phyloP scores from a whole-genome alignment of 148 eudicot genomes.

The Dysphania ambrosioides region DNA sequence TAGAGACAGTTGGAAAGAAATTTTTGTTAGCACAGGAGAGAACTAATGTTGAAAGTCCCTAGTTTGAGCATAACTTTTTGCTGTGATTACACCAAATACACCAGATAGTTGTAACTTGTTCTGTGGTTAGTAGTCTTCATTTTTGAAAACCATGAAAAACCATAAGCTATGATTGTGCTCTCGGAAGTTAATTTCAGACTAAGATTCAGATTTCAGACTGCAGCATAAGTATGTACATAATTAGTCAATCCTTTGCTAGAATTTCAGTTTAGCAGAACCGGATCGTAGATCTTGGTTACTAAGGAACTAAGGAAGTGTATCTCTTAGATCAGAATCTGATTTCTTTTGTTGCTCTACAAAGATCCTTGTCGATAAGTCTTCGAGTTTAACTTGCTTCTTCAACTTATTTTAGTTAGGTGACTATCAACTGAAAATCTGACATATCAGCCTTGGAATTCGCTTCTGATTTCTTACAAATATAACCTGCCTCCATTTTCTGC shows the following conservation, averaged over 20 bases:
- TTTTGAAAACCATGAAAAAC: too few relatives aligned
- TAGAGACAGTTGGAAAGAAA: neutral
- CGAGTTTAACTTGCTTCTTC: neutral
- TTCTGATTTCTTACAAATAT: slow-evolving; percentile 12
- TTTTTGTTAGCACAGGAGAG: neutral
- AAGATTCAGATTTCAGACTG: neutral
- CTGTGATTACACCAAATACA: too few relatives aligned
- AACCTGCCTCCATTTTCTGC: neutral
- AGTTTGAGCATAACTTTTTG: neutral
- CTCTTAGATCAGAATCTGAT: neutral
- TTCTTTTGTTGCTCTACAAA: neutral
- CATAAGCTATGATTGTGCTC: too few relatives aligned
- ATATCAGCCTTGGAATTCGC: neutral
- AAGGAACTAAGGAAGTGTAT: neutral
- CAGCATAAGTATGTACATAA: too few relatives aligned
- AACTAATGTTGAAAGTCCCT: neutral
- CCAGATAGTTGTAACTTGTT: too few relatives aligned
- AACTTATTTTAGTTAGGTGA: neutral
- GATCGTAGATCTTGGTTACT: neutral
- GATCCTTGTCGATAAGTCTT: neutral
- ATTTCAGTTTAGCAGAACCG: too few relatives aligned
- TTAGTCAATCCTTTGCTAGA: too few relatives aligned
- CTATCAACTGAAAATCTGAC: neutral
- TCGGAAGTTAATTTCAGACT: too few relatives aligned
- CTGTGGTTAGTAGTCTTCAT: too few relatives aligned